Conservation (phyloP, 148 eudicot species). For the Selenicereus undatus region DNA sequence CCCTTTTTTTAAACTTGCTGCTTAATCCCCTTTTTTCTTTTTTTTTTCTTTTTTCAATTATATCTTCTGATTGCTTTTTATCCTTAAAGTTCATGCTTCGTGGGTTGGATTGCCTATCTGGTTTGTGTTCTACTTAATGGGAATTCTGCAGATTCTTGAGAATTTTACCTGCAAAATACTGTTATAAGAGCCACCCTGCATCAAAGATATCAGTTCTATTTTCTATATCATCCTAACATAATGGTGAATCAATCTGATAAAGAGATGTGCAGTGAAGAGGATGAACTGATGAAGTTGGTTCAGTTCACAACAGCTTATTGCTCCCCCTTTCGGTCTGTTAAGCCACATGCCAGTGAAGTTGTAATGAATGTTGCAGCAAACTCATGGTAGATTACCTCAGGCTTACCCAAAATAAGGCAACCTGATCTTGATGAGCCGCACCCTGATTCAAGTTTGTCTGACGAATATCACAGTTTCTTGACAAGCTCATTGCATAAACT, state of each 20-base stretch:
- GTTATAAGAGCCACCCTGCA: slow-evolving; percentile 32
- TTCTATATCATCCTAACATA: slow-evolving; percentile 35
- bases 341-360: slow-evolving; percentile 65
- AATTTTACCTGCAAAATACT: slow-evolving; percentile 31
- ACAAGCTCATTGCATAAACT: too few relatives aligned
- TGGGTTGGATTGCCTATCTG: neutral
- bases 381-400: slow-evolving; percentile 2
- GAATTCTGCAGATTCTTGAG: slow-evolving; percentile 23
- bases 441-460: neutral
- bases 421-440: neutral
- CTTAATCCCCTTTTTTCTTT: neutral
- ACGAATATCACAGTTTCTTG: neutral
- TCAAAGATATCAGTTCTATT: slow-evolving; percentile 36
- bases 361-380: slow-evolving; percentile 64
- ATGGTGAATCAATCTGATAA: slow-evolving; percentile 30
- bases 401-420: neutral
- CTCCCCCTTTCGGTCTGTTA: slow-evolving; percentile 70
- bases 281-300: slow-evolving; percentile 47
- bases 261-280: slow-evolving; percentile 42
- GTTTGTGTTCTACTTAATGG: neutral
- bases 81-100: neutral
- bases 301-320: slow-evolving; percentile 82
- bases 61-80: neutral
- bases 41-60: neutral
- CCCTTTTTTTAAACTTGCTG: neutral